Base-by-base conservation (phyloP, 1,139 yeast species). In the Saccharomyces hybrid region DNA sequence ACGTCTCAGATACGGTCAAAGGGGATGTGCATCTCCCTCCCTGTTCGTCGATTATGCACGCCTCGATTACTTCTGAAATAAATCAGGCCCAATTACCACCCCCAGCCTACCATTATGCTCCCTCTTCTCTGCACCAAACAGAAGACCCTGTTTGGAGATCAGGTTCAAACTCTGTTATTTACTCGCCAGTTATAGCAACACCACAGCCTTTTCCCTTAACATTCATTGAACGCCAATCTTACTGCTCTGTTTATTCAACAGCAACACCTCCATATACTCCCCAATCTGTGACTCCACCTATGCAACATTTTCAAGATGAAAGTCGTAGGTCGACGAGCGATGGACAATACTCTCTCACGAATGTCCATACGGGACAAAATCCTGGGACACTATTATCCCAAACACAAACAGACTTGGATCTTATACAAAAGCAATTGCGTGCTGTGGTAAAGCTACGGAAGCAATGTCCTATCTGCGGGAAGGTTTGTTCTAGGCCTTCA, bases 401-500 rank as follows among this genome's bases (percentile, higher is more conserved):
- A 38, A 38, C 44, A 38, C 44, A 38, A 16, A 38, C 44, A 4
- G 44, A 38, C 44, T 38, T 38, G 44, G 44, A 38, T 38, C 44
- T 38, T 16, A 38, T 38, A 38, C 44, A 38, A 38, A 38, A 38
- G 25, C 44, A 38, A 38, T 11, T 38, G 4, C 44, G 44, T 16
- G 44, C 44, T 4, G 44, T 38, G 44, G 44, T 38, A 2, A 54
- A 58, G 41, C 52, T 55, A 38, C 56, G 63, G 25, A 64, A 64
- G 53, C 67, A 66, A 52, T 89, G 97, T 67, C 75, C 78, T 26
- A 77, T 83, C 20, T 89, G 97, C 69, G 79, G 82, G 54, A 88
- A 88, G 70, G 82, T 84, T 52, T 89, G 90, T 73, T 85, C 88
- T 51, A 77, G 97, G 56, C 96, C 97, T 3, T 83, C 89, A 7